Conservation (phyloP, 495 filamentous ascomycete species). For the Bombardia bombarda region DNA sequence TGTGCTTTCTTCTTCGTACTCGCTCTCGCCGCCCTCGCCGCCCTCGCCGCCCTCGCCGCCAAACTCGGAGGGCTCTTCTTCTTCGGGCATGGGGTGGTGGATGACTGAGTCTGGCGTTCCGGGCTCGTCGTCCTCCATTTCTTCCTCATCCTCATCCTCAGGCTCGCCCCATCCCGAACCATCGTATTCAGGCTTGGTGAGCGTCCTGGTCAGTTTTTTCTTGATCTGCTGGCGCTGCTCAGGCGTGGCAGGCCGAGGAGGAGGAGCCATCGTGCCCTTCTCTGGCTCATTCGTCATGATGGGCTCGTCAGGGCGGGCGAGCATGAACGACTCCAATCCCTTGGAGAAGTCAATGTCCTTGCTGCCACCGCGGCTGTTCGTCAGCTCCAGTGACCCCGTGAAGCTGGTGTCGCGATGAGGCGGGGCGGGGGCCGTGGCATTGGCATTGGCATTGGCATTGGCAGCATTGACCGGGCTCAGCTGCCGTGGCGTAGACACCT, state of each 20-base stretch:
- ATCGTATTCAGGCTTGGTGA: constrained; percentile 47
- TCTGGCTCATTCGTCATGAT: constrained; percentile 21
- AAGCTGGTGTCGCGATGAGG: constrained; percentile 3
- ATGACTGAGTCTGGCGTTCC: constrained; percentile 93
- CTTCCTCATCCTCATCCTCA: constrained; percentile 40
- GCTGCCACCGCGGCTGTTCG: constrained; percentile 8
- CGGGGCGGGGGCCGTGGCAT: background rate
- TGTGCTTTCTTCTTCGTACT: constrained; percentile 32
- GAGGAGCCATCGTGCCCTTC: constrained; percentile 37
- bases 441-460: too few relatives aligned
- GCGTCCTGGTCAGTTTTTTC: too few relatives aligned
- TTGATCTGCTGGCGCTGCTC: constrained; percentile 42
- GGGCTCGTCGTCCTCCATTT: too few relatives aligned
- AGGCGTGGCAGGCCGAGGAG: constrained; percentile 57
- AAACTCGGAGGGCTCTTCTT: too few relatives aligned
- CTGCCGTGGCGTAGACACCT: constrained; percentile 40
- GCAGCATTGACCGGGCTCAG: constrained; percentile 24
- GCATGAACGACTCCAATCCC: constrained; percentile 35
- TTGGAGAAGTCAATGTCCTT: constrained; percentile 30
- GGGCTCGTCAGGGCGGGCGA: constrained; percentile 30
- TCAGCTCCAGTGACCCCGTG: constrained; percentile 6
- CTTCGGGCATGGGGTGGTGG: constrained; percentile 56
- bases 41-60: too few relatives aligned
- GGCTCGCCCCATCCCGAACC: constrained; percentile 46
- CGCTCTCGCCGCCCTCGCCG: too few relatives aligned